Percentiles rank a stretch among this genome's conserved stretches.
These are phyloP conservation scores for Claviceps cyperi DNA, from an alignment of 2,329 filamentous ascomycete genomes.

Conservation along the genomic window DNA sequence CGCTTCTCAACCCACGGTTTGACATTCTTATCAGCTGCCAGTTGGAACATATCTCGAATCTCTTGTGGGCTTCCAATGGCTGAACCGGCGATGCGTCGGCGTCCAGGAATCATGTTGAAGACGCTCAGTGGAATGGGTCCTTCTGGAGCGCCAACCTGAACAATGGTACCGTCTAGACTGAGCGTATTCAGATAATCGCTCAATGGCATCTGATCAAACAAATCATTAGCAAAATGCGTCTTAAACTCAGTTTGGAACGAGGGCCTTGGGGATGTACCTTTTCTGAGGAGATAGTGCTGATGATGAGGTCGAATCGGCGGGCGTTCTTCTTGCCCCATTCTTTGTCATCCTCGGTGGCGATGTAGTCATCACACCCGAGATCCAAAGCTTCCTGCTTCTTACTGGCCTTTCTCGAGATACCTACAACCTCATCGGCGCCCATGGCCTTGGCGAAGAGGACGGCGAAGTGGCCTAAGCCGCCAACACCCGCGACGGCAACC, in stretches of 20 bases:
- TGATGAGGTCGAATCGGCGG: constrained; percentile 40
- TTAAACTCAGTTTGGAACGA: background rate
- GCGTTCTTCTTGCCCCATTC: constrained; percentile 40
- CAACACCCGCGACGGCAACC: constrained; percentile 53
- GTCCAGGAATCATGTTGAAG: constrained; percentile 40
- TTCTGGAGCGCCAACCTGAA: constrained; percentile 41
- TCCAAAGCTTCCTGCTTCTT: constrained; percentile 41
- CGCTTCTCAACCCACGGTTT: constrained; percentile 41
- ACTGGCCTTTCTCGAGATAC: constrained; percentile 36
- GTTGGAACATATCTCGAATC: constrained; percentile 43
- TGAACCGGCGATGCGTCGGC: constrained; percentile 31
- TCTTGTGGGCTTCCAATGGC: constrained; percentile 36
- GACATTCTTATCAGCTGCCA: constrained; percentile 40
- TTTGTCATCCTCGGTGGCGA: constrained; percentile 29
- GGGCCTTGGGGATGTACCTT: constrained; percentile 7
- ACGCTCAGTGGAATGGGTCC: constrained; percentile 7
- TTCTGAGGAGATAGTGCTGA: constrained; percentile 37
- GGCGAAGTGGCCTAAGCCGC: constrained; percentile 55
- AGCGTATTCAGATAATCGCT: constrained; percentile 45
- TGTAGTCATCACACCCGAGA: constrained; percentile 41
- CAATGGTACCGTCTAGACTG: constrained; percentile 42
- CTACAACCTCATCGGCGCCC: constrained; percentile 45
- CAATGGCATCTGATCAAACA: constrained; percentile 38
- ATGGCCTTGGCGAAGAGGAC: constrained; percentile 54
- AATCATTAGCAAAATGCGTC: background rate